Conservation (phyloP, 371 early-diverging fungal species). For the Mucor mucedo region DNA sequence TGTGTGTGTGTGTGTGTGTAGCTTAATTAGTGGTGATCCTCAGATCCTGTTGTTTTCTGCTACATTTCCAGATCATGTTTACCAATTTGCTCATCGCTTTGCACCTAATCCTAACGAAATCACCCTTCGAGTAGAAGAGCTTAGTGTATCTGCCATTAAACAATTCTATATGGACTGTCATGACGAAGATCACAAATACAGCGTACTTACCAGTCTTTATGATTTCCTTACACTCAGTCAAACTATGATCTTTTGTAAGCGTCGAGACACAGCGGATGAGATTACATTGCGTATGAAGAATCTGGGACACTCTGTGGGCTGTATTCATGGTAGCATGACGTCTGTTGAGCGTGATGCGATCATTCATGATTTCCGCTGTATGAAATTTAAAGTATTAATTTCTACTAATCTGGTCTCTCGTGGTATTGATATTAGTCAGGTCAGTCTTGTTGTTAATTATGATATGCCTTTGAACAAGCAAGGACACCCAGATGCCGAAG, state of each 20-base stretch:
- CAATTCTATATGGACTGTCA: constrained; percentile 97
- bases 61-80: constrained; percentile 89
- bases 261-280: constrained; percentile 83
- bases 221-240: constrained; percentile 94
- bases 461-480: constrained; percentile 84
- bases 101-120: constrained; percentile 89
- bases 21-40: constrained; percentile 63
- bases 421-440: constrained; percentile 97
- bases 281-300: constrained; percentile 77
- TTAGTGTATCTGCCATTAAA: constrained; percentile 94
- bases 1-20: too few species aligned
- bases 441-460: constrained; percentile 97
- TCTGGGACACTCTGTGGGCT: constrained; percentile 85
- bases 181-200: constrained; percentile 78
- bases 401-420: constrained; percentile 97
- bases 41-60: constrained; percentile 97
- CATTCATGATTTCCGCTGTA: constrained; percentile 94
- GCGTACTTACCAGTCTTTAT: constrained; percentile 86
- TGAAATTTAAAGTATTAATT: constrained; percentile 92
- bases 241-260: constrained; percentile 96
- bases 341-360: constrained; percentile 87
- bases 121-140: constrained; percentile 84
- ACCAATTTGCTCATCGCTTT: constrained; percentile 77
- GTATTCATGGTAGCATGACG: constrained; percentile 89
- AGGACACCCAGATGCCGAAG: constrained; percentile 82